Evolutionary conservation across 768 basidiomycete genomes (phyloP), one percentile per base, ranked within the genome.

Genomic region (Boletus pseudo-olivaceus): DNA sequence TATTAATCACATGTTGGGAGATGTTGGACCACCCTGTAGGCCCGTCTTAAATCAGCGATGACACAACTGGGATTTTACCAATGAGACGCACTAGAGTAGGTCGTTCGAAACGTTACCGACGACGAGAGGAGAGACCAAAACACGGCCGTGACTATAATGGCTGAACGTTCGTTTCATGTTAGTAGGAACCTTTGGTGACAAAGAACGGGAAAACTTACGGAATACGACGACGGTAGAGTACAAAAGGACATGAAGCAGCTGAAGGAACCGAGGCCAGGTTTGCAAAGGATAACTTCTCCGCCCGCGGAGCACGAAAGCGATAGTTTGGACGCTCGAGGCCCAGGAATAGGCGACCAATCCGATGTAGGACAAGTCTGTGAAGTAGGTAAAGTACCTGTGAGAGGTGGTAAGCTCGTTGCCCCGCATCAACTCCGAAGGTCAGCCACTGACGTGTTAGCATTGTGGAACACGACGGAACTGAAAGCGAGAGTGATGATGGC

Each of bases 311-410:
- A 73, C 77, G 55, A 79, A 86, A 0, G 66, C 62, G 5, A 76
- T 35, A 0, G 82, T 82, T 50, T 87, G 85, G 1, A 80, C 71
- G 4, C 77, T 73, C 1, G 85, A 65, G 0, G 83, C 84, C 65
- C 76, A 83, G 66, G 82, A 82, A 67, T 87, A 89, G 20, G 84
- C 75, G 19, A 78, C 75, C 1, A 87, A 60, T 0, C 87, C 87
- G 35, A 81, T 79, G 54, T 81, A 85, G 0, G 82, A 77, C 1
- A 88, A 75, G 54, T 80, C 60, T 0, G 86, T 88, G 66, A 88
- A 87, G 69, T 82, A 88, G 8, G 80, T 78, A 58, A 84, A 77
- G 71, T 72, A 85, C 19, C 85, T 87, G 63, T 5, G 33, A 0
- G 15, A 32, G 44, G 38, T 8, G 32, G 32, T 49, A 47, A 51